These are phyloP conservation scores for Metschnikowia similis DNA, from an alignment of 805 yeast species.

Conservation along the genomic window DNA sequence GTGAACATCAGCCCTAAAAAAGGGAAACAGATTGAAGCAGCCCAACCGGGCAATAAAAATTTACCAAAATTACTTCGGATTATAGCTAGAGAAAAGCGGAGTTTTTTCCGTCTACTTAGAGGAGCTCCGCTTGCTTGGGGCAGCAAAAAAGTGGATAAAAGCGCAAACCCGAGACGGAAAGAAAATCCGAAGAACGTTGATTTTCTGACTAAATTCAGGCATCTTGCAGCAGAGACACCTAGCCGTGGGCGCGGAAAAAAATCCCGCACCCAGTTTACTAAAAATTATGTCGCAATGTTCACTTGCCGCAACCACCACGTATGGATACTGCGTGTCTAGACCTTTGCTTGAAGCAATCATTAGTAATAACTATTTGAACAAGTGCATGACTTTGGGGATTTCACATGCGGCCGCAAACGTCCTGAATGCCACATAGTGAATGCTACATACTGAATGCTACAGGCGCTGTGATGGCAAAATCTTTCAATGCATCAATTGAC, in stretches of 20 bases:
- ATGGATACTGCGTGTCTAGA: neutral
- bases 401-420: too few species aligned
- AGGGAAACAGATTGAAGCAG: neutral
- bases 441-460: too few species aligned
- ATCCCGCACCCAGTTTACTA: neutral
- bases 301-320: too few species aligned
- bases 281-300: neutral
- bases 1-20: neutral
- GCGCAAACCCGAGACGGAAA: neutral
- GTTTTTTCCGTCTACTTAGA: conserved; percentile 1
- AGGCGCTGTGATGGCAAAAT: too few species aligned
- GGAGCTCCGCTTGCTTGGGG: too few species aligned
- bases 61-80: neutral
- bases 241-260: neutral
- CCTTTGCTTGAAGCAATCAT: neutral
- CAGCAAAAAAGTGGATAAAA: neutral
- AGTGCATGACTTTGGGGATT: too few species aligned
- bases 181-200: neutral
- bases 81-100: neutral
- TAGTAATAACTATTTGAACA: too few species aligned
- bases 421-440: too few species aligned
- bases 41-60: too few species aligned
- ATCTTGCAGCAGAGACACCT: neutral
- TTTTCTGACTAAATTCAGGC: neutral
- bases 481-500: too few species aligned